These are phyloP conservation scores for Hypoxylon fragiforme DNA, from an alignment of 495 filamentous ascomycete species.

Conservation along the genomic window DNA sequence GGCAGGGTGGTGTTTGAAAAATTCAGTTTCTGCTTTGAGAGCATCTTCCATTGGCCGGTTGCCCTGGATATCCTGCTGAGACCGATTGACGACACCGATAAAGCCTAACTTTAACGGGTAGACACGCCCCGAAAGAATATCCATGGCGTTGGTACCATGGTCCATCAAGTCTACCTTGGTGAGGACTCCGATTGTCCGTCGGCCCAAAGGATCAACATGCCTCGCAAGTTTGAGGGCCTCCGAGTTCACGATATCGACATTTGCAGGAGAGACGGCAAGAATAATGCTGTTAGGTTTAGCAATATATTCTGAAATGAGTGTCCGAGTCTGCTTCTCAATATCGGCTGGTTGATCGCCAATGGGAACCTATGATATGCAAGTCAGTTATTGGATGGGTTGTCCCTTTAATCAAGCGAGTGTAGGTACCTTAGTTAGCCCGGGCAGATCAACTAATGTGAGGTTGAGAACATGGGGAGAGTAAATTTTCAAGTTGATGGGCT, in stretches of 20 bases:
- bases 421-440: slow-evolving; percentile 88
- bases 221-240: slow-evolving; percentile 96
- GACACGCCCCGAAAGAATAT: slow-evolving; percentile 93
- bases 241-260: slow-evolving; percentile 98
- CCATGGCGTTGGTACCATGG: slow-evolving; percentile 96
- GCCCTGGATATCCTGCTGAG: slow-evolving; percentile 96
- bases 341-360: slow-evolving; percentile 98
- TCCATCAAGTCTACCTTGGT: slow-evolving; percentile 99
- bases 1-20: slow-evolving; percentile 95
- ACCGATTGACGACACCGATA: slow-evolving; percentile 97
- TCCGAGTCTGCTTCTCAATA: slow-evolving; percentile 98
- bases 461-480: slow-evolving; percentile 97
- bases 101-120: slow-evolving; percentile 98
- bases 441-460: slow-evolving; percentile 93
- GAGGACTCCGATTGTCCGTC: slow-evolving; percentile 93
- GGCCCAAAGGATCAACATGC: slow-evolving; percentile 93
- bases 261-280: slow-evolving; percentile 94
- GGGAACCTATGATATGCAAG: slow-evolving; percentile 62
- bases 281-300: slow-evolving; percentile 99
- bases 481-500: slow-evolving; percentile 98
- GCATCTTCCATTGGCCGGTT: slow-evolving; percentile 91
- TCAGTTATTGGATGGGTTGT: slow-evolving; percentile 6
- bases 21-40: slow-evolving; percentile 86
- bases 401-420: slow-evolving; percentile 10
- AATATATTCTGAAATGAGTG: slow-evolving; percentile 96